Evolutionary conservation across 352 stramenopile genomes (phyloP).

Genomic region (Phytophthora chlamydospora): DNA sequence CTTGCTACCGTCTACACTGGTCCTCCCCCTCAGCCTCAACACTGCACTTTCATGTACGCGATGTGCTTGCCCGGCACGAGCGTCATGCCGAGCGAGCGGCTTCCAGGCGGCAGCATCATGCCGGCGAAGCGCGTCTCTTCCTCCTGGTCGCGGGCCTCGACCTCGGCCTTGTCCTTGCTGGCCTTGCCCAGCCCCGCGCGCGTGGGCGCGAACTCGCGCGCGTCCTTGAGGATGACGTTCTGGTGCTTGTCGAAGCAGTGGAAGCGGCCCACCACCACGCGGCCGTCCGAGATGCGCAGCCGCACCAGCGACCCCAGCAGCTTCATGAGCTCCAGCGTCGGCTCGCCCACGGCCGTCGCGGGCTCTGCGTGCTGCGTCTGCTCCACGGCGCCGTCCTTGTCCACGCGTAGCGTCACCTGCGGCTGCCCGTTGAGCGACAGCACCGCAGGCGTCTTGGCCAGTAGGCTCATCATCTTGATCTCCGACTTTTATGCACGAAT

Average conservation of each 20-base stretch:
- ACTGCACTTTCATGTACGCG: slow-evolving; percentile 72
- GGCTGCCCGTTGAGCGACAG: slow-evolving; percentile 68
- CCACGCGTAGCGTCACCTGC: slow-evolving; percentile 46
- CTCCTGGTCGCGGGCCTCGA: slow-evolving; percentile 38
- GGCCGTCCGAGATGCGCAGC: slow-evolving; percentile 75
- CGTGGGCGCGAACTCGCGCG: slow-evolving; percentile 62
- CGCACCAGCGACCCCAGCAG: slow-evolving; percentile 62
- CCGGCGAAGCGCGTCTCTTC: slow-evolving; percentile 44
- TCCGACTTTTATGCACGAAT: background rate
- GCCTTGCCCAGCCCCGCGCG: slow-evolving; percentile 24
- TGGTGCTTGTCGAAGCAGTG: slow-evolving; percentile 87
- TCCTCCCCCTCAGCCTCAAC: slow-evolving; percentile 17
- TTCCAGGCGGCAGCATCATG: slow-evolving; percentile 33
- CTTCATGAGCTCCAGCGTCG: slow-evolving; percentile 65
- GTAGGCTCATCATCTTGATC: slow-evolving; percentile 23
- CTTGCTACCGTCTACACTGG: background rate
- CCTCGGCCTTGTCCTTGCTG: slow-evolving; percentile 39
- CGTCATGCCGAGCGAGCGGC: slow-evolving; percentile 69
- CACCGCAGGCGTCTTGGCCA: slow-evolving; percentile 47
- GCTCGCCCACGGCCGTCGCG: slow-evolving; percentile 34
- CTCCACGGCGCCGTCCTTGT: slow-evolving; percentile 12
- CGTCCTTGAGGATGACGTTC: slow-evolving; percentile 81
- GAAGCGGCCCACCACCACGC: slow-evolving; percentile 67
- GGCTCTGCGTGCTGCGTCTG: slow-evolving; percentile 27
- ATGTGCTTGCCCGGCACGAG: slow-evolving; percentile 83